phyloP scores from a whole-genome alignment of 2,329 filamentous ascomycete genomes.

The Arthroderma uncinatum region DNA sequence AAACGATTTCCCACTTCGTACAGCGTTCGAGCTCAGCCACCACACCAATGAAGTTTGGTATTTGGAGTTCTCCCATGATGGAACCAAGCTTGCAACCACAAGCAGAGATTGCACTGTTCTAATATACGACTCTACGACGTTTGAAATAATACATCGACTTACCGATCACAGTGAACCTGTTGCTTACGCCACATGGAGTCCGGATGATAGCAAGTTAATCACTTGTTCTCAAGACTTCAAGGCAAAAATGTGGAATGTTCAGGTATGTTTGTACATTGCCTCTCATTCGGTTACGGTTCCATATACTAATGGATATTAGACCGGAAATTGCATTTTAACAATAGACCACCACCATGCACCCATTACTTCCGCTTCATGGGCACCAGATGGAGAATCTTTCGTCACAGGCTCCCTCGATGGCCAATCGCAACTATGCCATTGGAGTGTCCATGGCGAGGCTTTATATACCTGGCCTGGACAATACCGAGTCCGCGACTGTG shows the following conservation, averaged over 20 bases:
- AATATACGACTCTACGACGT: constrained; percentile 69
- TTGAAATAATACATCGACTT: constrained; percentile 52
- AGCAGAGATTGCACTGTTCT: constrained; percentile 63
- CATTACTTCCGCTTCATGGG: constrained; percentile 84
- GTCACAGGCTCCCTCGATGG: constrained; percentile 67
- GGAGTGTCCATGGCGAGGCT: constrained; percentile 53
- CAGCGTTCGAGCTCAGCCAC: constrained; percentile 57
- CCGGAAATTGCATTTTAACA: constrained; percentile 51
- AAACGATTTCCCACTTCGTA: constrained; percentile 64
- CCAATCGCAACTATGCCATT: constrained; percentile 56
- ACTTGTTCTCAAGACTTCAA: constrained; percentile 67
- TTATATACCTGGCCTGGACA: constrained; percentile 56
- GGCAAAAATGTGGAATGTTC: constrained; percentile 64
- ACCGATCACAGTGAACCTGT: constrained; percentile 59
- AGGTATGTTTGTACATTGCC: constrained; percentile 39
- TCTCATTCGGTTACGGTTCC: not conserved
- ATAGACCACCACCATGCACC: constrained; percentile 67
- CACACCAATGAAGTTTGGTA: constrained; percentile 84
- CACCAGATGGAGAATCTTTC: constrained; percentile 63
- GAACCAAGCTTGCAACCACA: constrained; percentile 68
- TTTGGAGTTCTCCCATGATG: constrained; percentile 79
- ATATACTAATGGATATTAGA: constrained; percentile 35
- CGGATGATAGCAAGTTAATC: constrained; percentile 74
- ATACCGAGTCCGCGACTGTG: constrained; percentile 72
- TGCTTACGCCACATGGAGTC: constrained; percentile 79